Evolutionary conservation across 2,329 filamentous ascomycete species (phyloP), one percentile per base, ranked within the genome.

Genomic region (Talaromyces sp.): DNA sequence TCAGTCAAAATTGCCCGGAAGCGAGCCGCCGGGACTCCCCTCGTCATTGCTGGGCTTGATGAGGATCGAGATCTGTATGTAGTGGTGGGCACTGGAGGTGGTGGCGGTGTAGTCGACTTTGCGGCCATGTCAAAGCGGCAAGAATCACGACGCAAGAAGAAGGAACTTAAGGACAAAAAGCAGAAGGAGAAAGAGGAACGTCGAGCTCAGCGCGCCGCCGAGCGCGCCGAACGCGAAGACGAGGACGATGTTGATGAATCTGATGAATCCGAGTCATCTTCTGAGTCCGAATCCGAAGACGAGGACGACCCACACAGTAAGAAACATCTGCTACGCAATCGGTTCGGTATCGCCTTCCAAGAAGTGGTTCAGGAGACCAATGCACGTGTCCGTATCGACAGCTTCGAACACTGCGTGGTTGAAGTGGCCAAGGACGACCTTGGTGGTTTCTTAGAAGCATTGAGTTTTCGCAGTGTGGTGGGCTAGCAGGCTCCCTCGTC

Each of bases 391-490:
- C 81, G 91, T 55, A 95, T 97, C 68, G 94, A 99, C 74, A 95
- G 90, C 71, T 99, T 99, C 67, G 94, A 99, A 74, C 90, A 96
- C 71, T 96, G 91, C 66, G 94, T 97, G 7, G 92, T 97, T 42
- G 94, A 99, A 71, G 93, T 99, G n/a, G 87, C 87, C 75, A 97
- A 96, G 77, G 94, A 97, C 69, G 94, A 97, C 73, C 76, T 99
- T 24, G 85, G 86, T 14, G 90, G 88, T 0, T 99, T 99, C 71
- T 78, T 99, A 61, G 94, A 99, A 77, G 87, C 88, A 51, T 73
- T 99, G 69, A 97, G 92, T 74, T 87, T 91, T 82, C 96, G 95
- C 81, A 86, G 86, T 51, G 91, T 97, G 16, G 88, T 86, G 51
- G 84, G 83, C 30, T 82, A 64, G 66, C 16, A 17, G 16, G n/a